A percentile compares a stretch with the other conserved stretches of the same genome.
phyloP scores from a whole-genome alignment of 805 yeast species.

The Metschnikowia peoriensis region DNA sequence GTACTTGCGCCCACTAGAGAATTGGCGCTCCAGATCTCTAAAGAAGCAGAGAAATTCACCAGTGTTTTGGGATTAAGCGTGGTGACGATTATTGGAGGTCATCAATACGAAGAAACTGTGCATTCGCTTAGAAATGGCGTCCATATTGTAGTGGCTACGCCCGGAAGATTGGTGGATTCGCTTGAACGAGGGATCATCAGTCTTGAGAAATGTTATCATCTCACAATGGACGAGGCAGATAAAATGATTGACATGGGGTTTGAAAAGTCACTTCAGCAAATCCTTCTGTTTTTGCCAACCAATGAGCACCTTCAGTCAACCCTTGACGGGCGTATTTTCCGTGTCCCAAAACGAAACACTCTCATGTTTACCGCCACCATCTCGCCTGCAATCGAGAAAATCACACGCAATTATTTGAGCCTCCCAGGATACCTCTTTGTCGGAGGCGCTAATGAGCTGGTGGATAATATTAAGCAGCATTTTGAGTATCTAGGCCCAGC shows the following conservation, averaged over 20 bases:
- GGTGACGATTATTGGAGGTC: constrained; percentile 86
- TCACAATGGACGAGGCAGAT: constrained; percentile 93
- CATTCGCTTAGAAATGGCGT: constrained; percentile 59
- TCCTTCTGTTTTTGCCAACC: constrained; percentile 55
- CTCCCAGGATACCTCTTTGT: constrained; percentile 64
- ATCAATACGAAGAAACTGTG: constrained; percentile 72
- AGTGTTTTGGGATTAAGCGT: constrained; percentile 40
- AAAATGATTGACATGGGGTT: constrained; percentile 95
- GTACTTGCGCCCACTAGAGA: constrained; percentile 93
- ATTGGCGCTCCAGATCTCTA: constrained; percentile 81
- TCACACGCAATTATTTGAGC: constrained; percentile 60
- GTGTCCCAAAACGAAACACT: constrained; percentile 49
- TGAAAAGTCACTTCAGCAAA: constrained; percentile 69
- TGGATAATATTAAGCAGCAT: constrained; percentile 66
- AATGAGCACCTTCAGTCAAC: constrained; percentile 23
- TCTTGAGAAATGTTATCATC: constrained; percentile 58
- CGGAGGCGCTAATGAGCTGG: constrained; percentile 65
- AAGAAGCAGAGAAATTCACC: constrained; percentile 58
- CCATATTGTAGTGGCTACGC: constrained; percentile 87
- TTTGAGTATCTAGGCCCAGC: constrained; percentile 40
- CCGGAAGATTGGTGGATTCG: constrained; percentile 86
- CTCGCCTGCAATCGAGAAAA: constrained; percentile 66
- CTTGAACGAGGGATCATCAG: constrained; percentile 64
- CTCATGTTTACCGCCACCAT: constrained; percentile 96
- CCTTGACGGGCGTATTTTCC: constrained; percentile 39